Base-by-base conservation (phyloP, 192 early-diverging fungal species). In the Linnemannia exigua region DNA sequence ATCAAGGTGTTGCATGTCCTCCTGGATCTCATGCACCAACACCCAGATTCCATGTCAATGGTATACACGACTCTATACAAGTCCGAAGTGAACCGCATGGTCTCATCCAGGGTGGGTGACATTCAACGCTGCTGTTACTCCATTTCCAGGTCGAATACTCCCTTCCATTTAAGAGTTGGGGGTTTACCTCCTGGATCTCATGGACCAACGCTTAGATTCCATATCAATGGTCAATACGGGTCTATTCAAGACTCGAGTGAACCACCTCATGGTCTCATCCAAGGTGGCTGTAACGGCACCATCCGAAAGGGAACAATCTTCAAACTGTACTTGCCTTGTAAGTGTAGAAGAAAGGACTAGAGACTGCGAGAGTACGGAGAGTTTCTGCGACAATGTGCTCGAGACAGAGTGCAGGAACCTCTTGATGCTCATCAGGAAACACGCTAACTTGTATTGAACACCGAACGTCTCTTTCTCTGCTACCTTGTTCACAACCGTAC, bases 21-120 rank as follows among this genome's bases (percentile, higher is more conserved):
- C 78, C 71, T 79, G 63, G 68, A 74, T 28, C 78, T 74, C 78
- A 79, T 79, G 78, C 78, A 52, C 70, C 78, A 79, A 72, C 68
- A 67, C 71, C 47, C 63, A 74, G 78, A 68, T 66, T 79, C 51
- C 35, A 79, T 72, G 71, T 74, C 71, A 67, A n/a, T 14, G 37
- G 31, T 70, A 50, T 31, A 25, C 78, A 72, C 28, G 37, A 69
- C 31, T 47, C 25, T 61, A 8, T 35, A 72, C 25, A 50, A 69
- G 36, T 37, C 25, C 16, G 31, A 50, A 4, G 47, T 70, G 50
- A 48, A 58, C 66, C 33, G 71, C 78, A 72, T 58, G 67, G 75
- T 68, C 75, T 69, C 75, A 77, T 77, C 67, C 75, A 77, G 46
- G 75, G 67, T 77, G 66, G 75, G 31, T 48, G 67, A 69, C 75